A percentile compares a stretch with the other conserved stretches of the same genome.
Evolutionary conservation across 1,139 yeast genomes (phyloP).

Genomic region (Pichia sp.): DNA sequence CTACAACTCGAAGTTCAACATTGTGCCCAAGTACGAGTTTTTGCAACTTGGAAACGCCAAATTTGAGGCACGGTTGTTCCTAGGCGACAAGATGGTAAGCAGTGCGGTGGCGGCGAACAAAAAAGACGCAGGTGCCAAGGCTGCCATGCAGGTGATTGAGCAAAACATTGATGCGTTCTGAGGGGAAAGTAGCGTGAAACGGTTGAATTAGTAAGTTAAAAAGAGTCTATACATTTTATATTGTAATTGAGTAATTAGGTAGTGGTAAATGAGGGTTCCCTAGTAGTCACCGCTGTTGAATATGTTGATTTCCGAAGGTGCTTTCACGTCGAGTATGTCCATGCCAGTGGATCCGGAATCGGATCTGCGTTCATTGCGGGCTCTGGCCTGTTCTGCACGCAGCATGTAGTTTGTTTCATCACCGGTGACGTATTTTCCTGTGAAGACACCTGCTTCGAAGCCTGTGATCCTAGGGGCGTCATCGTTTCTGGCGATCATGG

Average conservation of each 20-base stretch:
- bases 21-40: constrained; percentile 10
- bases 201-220: neutral
- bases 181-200: neutral
- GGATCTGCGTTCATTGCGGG: constrained; percentile 56
- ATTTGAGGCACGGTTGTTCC: constrained; percentile 11
- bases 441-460: constrained; percentile 97
- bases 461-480: constrained; percentile 38
- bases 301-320: constrained; percentile 87
- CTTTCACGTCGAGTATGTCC: constrained; percentile 63
- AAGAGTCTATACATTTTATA: neutral
- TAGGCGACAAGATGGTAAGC: neutral
- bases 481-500: constrained; percentile 23
- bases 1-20: constrained; percentile 8
- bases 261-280: neutral
- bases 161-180: neutral
- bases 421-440: constrained; percentile 90
- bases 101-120: constrained; percentile 14
- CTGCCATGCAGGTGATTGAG: constrained; percentile 14
- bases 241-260: too few species aligned
- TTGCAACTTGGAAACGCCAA: constrained; percentile 1
- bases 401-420: constrained; percentile 76
- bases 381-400: constrained; percentile 80
- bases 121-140: constrained; percentile 17
- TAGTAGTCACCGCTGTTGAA: constrained; percentile 80
- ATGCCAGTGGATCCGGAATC: constrained; percentile 27